Percentiles rank a stretch among this genome's conserved stretches.
phyloP scores from a whole-genome alignment of 2,329 filamentous ascomycete species.

The Aspergillus sp. region DNA sequence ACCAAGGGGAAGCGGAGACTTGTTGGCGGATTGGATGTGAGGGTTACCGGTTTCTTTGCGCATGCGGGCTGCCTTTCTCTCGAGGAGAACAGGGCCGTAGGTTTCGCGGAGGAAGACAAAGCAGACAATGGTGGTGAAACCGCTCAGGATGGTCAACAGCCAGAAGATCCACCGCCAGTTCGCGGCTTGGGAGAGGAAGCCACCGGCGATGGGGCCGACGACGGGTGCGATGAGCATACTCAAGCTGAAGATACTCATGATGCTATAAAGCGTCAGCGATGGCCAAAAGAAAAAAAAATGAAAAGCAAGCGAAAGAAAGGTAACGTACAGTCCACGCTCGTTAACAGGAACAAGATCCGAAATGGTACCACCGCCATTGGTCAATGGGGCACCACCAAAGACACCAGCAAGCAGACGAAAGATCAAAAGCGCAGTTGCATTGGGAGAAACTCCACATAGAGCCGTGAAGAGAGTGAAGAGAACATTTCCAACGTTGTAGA shows the following conservation, averaged over 20 bases:
- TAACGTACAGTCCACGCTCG: conserved; percentile 6
- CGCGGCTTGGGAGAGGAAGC: conserved; percentile 30
- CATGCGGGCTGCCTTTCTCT: not conserved
- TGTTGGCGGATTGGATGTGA: conserved; percentile 18
- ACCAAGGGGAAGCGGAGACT: conserved; percentile 15
- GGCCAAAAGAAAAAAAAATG: too few species aligned
- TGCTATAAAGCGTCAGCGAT: too few species aligned
- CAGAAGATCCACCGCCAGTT: conserved; percentile 46
- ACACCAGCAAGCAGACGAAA: conserved; percentile 57
- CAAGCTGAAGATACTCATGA: conserved; percentile 37
- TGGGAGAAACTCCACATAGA: conserved; percentile 51
- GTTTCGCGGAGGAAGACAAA: not conserved
- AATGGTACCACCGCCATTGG: conserved; percentile 41
- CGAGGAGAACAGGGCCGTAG: not conserved
- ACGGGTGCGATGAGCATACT: conserved; percentile 29
- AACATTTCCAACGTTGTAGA: not conserved
- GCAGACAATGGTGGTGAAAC: conserved; percentile 4
- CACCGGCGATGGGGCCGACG: conserved; percentile 32
- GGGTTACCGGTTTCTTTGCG: not conserved
- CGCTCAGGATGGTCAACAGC: conserved; percentile 32
- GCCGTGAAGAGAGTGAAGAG: conserved; percentile 55
- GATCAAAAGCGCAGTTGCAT: conserved; percentile 54
- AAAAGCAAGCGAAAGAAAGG: too few species aligned
- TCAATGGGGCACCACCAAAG: conserved; percentile 28
- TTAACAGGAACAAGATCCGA: conserved; percentile 40